Base-by-base conservation (phyloP, 306 rosid genomes). In the Quercus engelmannii region DNA sequence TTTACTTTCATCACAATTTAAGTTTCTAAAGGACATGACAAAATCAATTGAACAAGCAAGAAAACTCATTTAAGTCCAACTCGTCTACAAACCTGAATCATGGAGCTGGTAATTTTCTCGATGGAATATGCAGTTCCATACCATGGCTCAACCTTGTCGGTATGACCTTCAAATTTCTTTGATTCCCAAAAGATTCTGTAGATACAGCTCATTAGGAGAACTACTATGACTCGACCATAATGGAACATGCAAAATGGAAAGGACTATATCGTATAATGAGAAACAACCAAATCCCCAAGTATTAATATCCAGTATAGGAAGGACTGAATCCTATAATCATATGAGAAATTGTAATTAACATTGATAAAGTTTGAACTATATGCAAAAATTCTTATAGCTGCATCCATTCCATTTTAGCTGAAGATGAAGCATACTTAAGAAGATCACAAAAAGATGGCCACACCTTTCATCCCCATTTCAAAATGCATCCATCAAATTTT, bases 101-200 rank as follows among this genome's bases (percentile, higher is more conserved):
- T 52, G 65, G 98, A 82, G 70, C 78, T 38, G 25, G 91, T 84
- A 69, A 90, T 82, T 71, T 78, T 93, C 88, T 93, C 96, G 28
- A 88, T 18, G 56, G 94, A 85, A 87, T 91, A 95, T 41, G 91
- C 80, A 81, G 98, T 95, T 82, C 93, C 93, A 89, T 95, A 95
- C 99, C 99, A 95, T 69, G 92, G 97, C 87, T 95, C 99, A 76
- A 85, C 90, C 85, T 76, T 82, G 78, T 93, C 88, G 28, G 96
- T 88, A 38, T 76, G 76, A 74, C 90, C 97, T 88, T 91, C 98
- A 84, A 93, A 92, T 33, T 74, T 81, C 78, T 90, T 85, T 5
- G 99, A 95, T 77, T 83, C 99, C 98, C 97, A 95, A 82, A 95
- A 95, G 80, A 95, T 89, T 90, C 99, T 95, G 87, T 78, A 76